Base-by-base conservation (phyloP, 371 early-diverging fungal species). In the Fennellomyces sp. region DNA sequence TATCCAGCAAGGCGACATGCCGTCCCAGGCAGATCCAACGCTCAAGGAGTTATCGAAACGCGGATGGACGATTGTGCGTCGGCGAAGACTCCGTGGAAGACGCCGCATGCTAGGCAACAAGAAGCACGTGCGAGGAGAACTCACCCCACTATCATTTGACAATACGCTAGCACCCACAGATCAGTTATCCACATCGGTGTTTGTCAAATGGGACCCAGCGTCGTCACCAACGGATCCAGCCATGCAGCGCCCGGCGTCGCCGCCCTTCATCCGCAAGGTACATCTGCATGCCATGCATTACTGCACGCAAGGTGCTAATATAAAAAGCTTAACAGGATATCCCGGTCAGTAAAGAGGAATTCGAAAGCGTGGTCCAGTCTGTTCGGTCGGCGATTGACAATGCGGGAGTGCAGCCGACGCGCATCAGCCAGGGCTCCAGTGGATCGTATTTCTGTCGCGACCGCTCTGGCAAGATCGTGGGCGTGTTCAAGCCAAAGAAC, bases 401-500 rank as follows among this genome's bases (percentile, higher is more conserved):
- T 5, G 52, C 38, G 17, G 89, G 86, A 27, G 84, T 90, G 30
- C 87, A 87, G 31, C 94, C 96, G 0, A 71, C 82, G 2, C 74
- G 87, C 30, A 88, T 88, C 49, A 80, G 77, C 5, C 87, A 88
- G 61, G 97, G 97, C 5, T 94, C 94, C 0, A 91, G 92, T 12
- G 97, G 97, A 8, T 91, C 91, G 5, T 95, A 96, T 61, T 96
- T 96, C 68, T 92, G 93, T 69, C 76, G 86, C 31, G 84, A 92
- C 63, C 60, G 69, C 5, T 72, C 83, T 5, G 87, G 89, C 7
- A 85, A 88, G 58, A 91, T 90, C 50, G 88, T 96, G 0, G 95
- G 94, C 5, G 93, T 95, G 0, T 95, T 94, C 71, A 96, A 96
- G 60, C 97, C 97, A 6, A 94, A 94, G 71, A 89, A 96, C 63